Conservation (phyloP, 306 rosid species). For the Lotus japonicus region DNA sequence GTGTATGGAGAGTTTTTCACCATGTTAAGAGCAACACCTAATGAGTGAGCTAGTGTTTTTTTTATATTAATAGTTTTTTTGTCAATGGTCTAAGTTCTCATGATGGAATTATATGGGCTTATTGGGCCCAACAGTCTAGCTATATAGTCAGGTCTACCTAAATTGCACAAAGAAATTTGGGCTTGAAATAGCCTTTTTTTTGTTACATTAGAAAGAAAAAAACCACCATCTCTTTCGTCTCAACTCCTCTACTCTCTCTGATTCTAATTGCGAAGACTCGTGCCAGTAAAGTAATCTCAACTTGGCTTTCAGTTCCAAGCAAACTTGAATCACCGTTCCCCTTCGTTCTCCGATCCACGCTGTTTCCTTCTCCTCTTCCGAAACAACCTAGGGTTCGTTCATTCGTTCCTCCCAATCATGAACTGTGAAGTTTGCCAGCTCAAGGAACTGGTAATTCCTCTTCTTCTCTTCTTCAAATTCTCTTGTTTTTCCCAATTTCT, state of each 20-base stretch:
- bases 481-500: background rate
- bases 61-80: too few species aligned
- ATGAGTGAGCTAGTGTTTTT: too few species aligned
- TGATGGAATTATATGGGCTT: too few species aligned
- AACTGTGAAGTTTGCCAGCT: constrained; percentile 95
- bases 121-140: too few species aligned
- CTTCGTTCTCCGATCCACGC: background rate
- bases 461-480: background rate
- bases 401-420: constrained; percentile 46
- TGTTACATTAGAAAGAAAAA: too few species aligned
- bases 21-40: too few species aligned
- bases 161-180: too few species aligned
- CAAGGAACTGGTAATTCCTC: constrained; percentile 63
- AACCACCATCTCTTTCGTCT: background rate
- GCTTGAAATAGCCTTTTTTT: too few species aligned
- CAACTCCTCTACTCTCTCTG: background rate
- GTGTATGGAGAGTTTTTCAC: too few species aligned
- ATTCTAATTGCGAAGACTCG: background rate
- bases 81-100: too few species aligned
- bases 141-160: too few species aligned
- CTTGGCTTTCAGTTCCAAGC: background rate
- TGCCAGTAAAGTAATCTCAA: background rate
- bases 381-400: constrained; percentile 35
- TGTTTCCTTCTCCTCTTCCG: background rate
- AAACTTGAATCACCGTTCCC: background rate